A percentile compares a stretch with the other conserved stretches of the same genome.
Conservation (phyloP, 345 rosid species). For the Populus pruinosa region DNA sequence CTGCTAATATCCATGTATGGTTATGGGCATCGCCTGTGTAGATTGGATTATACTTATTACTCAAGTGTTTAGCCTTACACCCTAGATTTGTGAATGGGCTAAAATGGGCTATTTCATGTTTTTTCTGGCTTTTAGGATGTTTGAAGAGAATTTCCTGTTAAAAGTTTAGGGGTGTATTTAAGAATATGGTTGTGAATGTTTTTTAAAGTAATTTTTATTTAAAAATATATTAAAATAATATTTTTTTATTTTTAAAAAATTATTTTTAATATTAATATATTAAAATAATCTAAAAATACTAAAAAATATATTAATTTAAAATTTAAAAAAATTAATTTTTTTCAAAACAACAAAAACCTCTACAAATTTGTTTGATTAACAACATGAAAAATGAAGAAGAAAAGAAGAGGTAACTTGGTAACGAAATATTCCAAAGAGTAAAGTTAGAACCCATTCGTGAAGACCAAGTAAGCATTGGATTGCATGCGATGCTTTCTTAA, state of each 20-base stretch:
- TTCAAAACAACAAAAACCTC: too few species aligned
- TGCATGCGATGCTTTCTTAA: background rate
- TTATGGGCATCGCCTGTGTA: background rate
- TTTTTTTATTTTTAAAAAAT: too few species aligned
- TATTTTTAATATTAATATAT: too few species aligned
- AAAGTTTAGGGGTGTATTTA: too few species aligned
- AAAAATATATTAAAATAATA: too few species aligned
- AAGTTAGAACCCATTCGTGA: background rate
- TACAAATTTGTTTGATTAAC: background rate
- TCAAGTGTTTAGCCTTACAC: background rate
- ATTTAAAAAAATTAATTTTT: too few species aligned
- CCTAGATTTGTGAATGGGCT: background rate
- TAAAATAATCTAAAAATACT: too few species aligned
- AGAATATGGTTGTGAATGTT: too few species aligned
- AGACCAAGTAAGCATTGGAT: background rate
- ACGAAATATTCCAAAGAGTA: background rate
- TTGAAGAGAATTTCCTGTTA: background rate
- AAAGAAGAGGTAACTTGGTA: background rate
- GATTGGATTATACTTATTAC: background rate
- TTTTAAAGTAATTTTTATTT: too few species aligned
- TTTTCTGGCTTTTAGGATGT: background rate
- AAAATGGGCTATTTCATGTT: background rate
- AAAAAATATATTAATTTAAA: too few species aligned
- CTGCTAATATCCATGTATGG: background rate
- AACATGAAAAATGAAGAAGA: too few species aligned